Percentiles rank a stretch among this genome's conserved stretches.
Evolutionary conservation across 192 early-diverging fungal genomes (phyloP).

Genomic region (Backusella liffmaniae): DNA sequence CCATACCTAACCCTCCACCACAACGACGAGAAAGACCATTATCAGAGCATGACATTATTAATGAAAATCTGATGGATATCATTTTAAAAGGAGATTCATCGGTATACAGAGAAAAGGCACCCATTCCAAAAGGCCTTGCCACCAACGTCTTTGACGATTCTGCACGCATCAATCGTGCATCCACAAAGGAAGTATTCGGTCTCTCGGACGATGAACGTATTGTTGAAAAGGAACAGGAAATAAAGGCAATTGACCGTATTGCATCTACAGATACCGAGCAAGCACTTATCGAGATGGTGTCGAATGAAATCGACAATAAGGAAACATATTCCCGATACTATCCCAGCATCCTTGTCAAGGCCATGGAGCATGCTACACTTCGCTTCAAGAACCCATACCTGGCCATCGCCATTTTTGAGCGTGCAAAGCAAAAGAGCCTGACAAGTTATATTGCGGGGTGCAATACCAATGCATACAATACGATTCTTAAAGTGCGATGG

Average conservation of each 20-base stretch:
- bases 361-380: slow-evolving; percentile 24
- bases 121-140: slow-evolving; percentile 13
- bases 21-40: background rate
- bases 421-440: slow-evolving; percentile 30
- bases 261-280: background rate
- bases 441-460: slow-evolving; percentile 41
- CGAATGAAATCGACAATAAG: background rate
- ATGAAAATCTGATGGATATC: background rate
- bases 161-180: background rate
- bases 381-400: slow-evolving; percentile 39
- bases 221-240: background rate
- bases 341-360: background rate
- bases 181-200: background rate
- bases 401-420: slow-evolving; percentile 45
- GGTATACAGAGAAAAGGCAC: slow-evolving; percentile 14
- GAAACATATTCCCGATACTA: slow-evolving; percentile 16
- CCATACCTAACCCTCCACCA: background rate
- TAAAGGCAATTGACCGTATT: background rate
- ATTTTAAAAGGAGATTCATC: background rate
- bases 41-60: background rate
- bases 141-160: background rate
- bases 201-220: background rate
- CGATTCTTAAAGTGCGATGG: slow-evolving; percentile 36
- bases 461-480: slow-evolving; percentile 36
- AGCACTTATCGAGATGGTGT: background rate